Conservation (phyloP, 1,139 yeast genomes). For the Scheffersomyces illinoinensis region DNA sequence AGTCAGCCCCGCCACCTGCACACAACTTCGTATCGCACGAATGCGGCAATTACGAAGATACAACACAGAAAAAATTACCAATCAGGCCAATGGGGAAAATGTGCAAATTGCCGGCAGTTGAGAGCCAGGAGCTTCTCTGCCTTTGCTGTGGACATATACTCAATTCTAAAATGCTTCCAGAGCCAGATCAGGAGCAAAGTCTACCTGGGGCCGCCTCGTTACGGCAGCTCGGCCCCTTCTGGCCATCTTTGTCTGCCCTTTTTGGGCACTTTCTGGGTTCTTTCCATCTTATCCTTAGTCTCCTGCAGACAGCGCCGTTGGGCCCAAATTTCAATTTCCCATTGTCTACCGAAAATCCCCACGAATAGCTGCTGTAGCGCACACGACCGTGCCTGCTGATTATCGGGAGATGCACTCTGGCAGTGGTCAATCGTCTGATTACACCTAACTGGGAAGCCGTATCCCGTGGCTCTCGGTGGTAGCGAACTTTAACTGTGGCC, state of each 20-base stretch:
- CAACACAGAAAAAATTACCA: background rate
- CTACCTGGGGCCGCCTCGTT: background rate
- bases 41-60: conserved; percentile 1
- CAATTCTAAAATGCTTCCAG: background rate
- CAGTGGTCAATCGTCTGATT: background rate
- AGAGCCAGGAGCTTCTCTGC: background rate
- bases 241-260: no score
- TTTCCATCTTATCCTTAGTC: background rate
- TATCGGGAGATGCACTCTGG: background rate
- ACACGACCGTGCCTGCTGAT: background rate
- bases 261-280: no score
- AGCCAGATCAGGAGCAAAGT: background rate
- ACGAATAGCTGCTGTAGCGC: background rate
- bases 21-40: background rate
- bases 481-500: background rate
- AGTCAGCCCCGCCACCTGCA: background rate
- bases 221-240: no score
- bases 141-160: background rate
- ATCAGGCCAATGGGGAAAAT: background rate
- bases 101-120: background rate
- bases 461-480: background rate
- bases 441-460: background rate
- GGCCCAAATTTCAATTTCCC: no score
- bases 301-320: background rate
- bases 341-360: background rate